phyloP scores from a whole-genome alignment of 306 rosid genomes.

The Acmispon strigosus region DNA sequence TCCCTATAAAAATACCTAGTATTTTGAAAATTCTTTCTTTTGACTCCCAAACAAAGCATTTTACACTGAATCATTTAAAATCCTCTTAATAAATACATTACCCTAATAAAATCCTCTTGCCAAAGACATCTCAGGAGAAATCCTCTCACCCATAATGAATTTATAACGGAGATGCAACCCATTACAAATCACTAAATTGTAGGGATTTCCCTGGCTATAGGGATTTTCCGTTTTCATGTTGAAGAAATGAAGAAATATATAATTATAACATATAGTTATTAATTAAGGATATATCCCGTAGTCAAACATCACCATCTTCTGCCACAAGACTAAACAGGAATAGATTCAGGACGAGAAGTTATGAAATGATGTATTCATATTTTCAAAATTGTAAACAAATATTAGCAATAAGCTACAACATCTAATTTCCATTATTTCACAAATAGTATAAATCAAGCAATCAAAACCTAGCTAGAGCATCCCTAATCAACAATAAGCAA shows the following conservation, averaged over 20 bases:
- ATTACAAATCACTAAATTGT: neutral
- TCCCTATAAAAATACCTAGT: too few species aligned
- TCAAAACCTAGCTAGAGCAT: neutral
- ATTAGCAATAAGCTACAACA: constrained; percentile 9
- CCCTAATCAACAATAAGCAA: neutral
- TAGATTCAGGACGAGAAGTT: too few species aligned
- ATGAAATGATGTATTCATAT: neutral
- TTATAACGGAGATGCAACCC: neutral
- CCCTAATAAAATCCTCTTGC: too few species aligned
- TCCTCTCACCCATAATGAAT: neutral
- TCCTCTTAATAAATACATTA: too few species aligned
- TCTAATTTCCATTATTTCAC: constrained; percentile 1
- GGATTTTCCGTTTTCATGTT: neutral
- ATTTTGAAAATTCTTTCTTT: too few species aligned
- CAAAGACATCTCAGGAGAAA: neutral
- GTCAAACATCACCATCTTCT: neutral
- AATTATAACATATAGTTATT: neutral
- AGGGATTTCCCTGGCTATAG: neutral
- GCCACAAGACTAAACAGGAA: neutral
- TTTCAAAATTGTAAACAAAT: neutral
- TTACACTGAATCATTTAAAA: too few species aligned
- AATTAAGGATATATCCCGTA: neutral
- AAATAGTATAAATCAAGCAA: constrained; percentile 13
- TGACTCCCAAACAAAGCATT: too few species aligned
- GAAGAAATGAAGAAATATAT: neutral